phyloP scores from a whole-genome alignment of 768 basidiomycete species.

The Auricularia sp. region DNA sequence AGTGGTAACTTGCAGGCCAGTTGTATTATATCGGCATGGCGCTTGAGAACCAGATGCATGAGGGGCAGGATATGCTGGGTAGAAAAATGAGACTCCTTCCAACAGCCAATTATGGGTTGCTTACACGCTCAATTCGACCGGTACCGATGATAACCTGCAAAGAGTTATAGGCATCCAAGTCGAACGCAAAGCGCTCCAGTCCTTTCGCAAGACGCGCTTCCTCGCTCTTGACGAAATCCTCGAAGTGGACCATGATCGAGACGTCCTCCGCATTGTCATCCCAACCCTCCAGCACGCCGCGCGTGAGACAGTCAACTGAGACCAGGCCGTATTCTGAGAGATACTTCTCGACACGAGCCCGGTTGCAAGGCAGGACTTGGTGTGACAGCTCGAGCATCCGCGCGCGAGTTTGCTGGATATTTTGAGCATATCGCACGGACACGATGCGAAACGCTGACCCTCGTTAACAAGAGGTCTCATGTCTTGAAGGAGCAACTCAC shows the following conservation, averaged over 20 bases:
- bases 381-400: constrained; percentile 11
- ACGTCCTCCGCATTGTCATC: constrained; percentile 11
- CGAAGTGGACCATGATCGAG: constrained; percentile 17
- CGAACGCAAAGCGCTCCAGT: constrained; percentile 20
- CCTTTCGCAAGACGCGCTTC: constrained; percentile 18
- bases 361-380: constrained; percentile 13
- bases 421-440: neutral
- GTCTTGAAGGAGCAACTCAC: constrained; percentile 10
- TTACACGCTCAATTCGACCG: constrained; percentile 25
- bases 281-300: neutral
- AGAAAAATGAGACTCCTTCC: neutral
- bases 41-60: constrained; percentile 23
- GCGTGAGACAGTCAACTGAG: neutral
- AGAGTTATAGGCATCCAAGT: constrained; percentile 22
- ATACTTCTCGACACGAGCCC: constrained; percentile 16
- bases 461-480: neutral
- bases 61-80: constrained; percentile 25
- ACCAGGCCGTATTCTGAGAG: constrained; percentile 9
- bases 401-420: constrained; percentile 9
- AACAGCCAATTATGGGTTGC: neutral
- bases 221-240: constrained; percentile 16
- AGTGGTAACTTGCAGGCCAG: neutral
- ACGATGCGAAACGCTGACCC: neutral
- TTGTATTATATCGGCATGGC: constrained; percentile 23
- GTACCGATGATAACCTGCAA: constrained; percentile 20